These are phyloP conservation scores for Ambrosiella cleistominuta DNA, from an alignment of 2,329 filamentous ascomycete genomes.

Conservation along the genomic window DNA sequence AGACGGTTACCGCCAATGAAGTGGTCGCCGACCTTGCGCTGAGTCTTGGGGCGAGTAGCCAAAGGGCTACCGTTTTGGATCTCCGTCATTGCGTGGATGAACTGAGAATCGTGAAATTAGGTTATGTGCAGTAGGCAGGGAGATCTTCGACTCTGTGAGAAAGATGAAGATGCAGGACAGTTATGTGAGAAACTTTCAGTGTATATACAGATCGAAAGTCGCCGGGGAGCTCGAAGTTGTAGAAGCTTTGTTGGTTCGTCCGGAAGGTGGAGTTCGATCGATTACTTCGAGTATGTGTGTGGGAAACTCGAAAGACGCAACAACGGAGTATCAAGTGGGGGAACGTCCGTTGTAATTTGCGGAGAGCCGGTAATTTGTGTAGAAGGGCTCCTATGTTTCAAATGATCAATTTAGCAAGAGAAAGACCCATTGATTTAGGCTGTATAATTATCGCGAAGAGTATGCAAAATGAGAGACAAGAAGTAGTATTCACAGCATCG, in stretches of 20 bases:
- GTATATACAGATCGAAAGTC: neutral
- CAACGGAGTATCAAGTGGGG: constrained; percentile 12
- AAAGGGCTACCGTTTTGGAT: constrained; percentile 26
- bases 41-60: constrained; percentile 30
- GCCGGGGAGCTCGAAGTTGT: constrained; percentile 9
- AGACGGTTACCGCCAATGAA: constrained; percentile 93
- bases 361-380: constrained; percentile 2
- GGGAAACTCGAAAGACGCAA: constrained; percentile 4
- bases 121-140: constrained; percentile 1
- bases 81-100: constrained; percentile 29
- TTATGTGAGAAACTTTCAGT: constrained; percentile 3
- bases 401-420: constrained; percentile 1
- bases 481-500: neutral
- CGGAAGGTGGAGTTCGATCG: neutral
- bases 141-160: constrained; percentile 4
- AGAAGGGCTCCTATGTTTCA: neutral
- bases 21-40: constrained; percentile 70
- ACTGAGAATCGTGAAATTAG: constrained; percentile 9
- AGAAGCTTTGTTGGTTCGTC: constrained; percentile 8
- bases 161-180: constrained; percentile 4
- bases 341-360: constrained; percentile 11
- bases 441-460: neutral
- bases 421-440: constrained; percentile 1
- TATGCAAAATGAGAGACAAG: neutral
- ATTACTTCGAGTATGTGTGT: constrained; percentile 7